Evolutionary conservation across 176 grass and related monocot genomes (phyloP).

Genomic region (Rhynchospora breviuscula): DNA sequence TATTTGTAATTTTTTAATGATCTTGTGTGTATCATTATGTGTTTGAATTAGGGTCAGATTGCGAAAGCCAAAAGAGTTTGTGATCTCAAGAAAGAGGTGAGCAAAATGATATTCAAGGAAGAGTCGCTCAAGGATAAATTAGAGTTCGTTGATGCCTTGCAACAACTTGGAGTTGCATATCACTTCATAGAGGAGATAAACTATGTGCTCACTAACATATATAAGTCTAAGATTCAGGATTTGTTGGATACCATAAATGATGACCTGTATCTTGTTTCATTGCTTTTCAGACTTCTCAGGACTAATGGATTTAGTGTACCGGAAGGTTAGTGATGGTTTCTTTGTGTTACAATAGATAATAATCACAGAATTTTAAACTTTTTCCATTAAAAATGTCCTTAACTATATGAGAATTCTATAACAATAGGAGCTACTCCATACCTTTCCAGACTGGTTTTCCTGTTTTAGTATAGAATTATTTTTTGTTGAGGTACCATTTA

Average conservation of each 20-base stretch:
- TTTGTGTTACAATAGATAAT: no score
- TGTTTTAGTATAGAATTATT: no score
- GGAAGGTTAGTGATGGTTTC: not conserved
- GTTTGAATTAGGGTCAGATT: not conserved
- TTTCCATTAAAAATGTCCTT: no score
- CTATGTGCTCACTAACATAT: not conserved
- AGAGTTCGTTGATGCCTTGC: not conserved
- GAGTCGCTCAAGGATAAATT: not conserved
- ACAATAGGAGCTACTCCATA: no score
- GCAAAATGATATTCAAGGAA: not conserved
- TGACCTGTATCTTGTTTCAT: not conserved
- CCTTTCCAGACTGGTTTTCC: no score
- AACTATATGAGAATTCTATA: no score
- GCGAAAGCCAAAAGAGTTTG: not conserved
- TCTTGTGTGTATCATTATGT: not conserved
- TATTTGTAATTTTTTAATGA: no score
- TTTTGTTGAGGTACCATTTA: no score
- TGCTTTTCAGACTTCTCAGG: constrained; percentile 21
- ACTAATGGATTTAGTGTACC: constrained; percentile 16
- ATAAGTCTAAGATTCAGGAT: not conserved
- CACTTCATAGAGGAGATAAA: constrained; percentile 26
- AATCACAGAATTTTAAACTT: no score
- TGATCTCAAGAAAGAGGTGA: not conserved
- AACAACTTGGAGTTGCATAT: constrained; percentile 26
- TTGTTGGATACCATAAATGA: not conserved